These are phyloP conservation scores for Penicillium sp. DNA, from an alignment of 2,329 filamentous ascomycete species.

Conservation along the genomic window DNA sequence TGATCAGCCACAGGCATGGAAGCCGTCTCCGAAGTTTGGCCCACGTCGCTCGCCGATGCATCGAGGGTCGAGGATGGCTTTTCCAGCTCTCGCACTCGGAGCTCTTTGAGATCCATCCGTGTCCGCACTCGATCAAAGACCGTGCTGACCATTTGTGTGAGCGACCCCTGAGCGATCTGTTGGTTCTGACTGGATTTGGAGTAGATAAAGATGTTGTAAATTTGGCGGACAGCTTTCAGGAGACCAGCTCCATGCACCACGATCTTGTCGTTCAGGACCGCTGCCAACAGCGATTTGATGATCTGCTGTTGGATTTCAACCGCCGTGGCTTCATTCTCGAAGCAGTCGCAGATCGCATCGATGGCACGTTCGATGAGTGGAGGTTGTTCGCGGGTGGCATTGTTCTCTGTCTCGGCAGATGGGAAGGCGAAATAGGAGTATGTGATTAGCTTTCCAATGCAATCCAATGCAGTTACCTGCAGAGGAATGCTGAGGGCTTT, in stretches of 20 bases:
- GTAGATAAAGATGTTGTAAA: constrained; percentile 97
- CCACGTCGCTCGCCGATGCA: constrained; percentile 45
- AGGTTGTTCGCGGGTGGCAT: constrained; percentile 44
- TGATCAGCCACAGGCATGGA: constrained; percentile 39
- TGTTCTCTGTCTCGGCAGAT: constrained; percentile 38
- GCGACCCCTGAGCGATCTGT: constrained; percentile 91
- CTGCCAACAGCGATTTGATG: constrained; percentile 91
- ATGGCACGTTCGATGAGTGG: constrained; percentile 96
- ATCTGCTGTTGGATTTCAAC: constrained; percentile 95
- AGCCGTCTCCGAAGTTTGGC: constrained; percentile 43
- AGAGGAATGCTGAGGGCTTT: constrained; percentile 81
- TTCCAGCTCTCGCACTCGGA: constrained; percentile 53
- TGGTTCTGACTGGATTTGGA: constrained; percentile 93
- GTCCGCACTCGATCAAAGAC: constrained; percentile 94
- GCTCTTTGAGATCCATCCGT: constrained; percentile 81
- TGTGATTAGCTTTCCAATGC: constrained; percentile 97
- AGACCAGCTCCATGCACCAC: constrained; percentile 95
- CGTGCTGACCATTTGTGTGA: constrained; percentile 98
- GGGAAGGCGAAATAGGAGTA: constrained; percentile 94
- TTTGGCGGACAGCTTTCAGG: constrained; percentile 92
- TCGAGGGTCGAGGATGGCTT: constrained; percentile 36
- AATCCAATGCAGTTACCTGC: constrained; percentile 88
- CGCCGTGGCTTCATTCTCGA: constrained; percentile 91
- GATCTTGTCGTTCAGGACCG: constrained; percentile 97
- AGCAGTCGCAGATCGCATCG: constrained; percentile 98